phyloP scores from a whole-genome alignment of 129 eudicot genomes.

The Heracleum sosnowskyi region DNA sequence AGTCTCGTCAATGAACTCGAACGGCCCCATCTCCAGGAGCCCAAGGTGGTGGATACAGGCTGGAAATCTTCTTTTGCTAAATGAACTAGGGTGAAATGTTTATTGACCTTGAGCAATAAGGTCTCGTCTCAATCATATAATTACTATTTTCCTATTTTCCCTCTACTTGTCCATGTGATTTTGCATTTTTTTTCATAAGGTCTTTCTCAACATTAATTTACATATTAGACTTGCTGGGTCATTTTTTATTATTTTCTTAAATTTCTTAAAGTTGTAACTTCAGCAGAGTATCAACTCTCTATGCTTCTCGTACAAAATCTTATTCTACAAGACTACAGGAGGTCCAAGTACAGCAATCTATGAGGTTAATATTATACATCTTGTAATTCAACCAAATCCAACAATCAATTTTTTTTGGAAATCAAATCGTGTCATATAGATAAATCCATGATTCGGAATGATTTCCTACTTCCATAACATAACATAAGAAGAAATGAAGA shows the following conservation, averaged over 20 bases:
- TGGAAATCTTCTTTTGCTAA: slow-evolving; percentile 12
- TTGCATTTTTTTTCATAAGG: background rate
- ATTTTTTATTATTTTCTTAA: background rate
- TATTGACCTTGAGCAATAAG: background rate
- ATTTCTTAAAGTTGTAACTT: background rate
- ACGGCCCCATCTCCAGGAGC: slow-evolving; percentile 16
- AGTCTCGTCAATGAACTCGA: slow-evolving; percentile 7
- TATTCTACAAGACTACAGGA: no score
- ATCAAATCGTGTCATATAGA: no score
- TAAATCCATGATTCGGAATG: no score
- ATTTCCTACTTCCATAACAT: background rate
- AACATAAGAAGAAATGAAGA: background rate
- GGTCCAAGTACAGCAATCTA: background rate
- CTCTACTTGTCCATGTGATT: background rate
- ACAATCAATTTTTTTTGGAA: no score
- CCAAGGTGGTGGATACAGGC: slow-evolving; percentile 21
- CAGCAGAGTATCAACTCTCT: background rate
- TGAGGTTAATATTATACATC: background rate
- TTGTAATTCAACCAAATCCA: background rate
- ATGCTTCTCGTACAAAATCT: background rate
- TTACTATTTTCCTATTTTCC: background rate
- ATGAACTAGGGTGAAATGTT: background rate
- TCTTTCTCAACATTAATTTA: background rate
- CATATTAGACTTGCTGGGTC: background rate
- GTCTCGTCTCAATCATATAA: background rate